Percentiles rank a stretch among this genome's conserved stretches.
These are phyloP conservation scores for Candida nemodendra DNA, from an alignment of 805 yeast genomes.

Conservation along the genomic window DNA sequence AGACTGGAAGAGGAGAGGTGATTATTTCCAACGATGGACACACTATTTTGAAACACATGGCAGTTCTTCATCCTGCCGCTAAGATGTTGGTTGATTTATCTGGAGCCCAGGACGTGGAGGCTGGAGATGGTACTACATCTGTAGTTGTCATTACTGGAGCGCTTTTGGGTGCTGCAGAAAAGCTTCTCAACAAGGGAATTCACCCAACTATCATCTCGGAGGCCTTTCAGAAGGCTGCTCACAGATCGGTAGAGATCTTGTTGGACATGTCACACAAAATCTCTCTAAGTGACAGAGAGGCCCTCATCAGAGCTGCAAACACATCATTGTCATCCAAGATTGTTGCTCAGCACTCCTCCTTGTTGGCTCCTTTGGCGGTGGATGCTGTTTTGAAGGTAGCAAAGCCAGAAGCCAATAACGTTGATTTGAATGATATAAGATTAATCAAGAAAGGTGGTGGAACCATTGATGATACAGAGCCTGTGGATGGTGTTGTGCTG, in stretches of 20 bases:
- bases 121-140: slow-evolving; percentile 99
- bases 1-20: slow-evolving; percentile 88
- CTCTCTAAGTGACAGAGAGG: slow-evolving; percentile 76
- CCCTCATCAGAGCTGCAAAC: slow-evolving; percentile 85
- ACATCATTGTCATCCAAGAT: slow-evolving; percentile 94
- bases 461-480: slow-evolving; percentile 93
- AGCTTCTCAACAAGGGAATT: slow-evolving; percentile 81
- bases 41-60: slow-evolving; percentile 95
- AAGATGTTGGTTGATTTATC: slow-evolving; percentile 94
- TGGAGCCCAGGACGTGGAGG: slow-evolving; percentile 97
- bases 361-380: slow-evolving; percentile 90
- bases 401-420: slow-evolving; percentile 50
- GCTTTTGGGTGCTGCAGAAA: slow-evolving; percentile 90
- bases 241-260: slow-evolving; percentile 75
- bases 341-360: slow-evolving; percentile 85
- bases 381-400: slow-evolving; percentile 82
- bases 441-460: slow-evolving; percentile 94
- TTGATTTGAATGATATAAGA: slow-evolving; percentile 85
- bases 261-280: slow-evolving; percentile 83
- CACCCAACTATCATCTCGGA: slow-evolving; percentile 96
- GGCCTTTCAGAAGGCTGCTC: slow-evolving; percentile 85
- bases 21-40: slow-evolving; percentile 98
- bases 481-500: slow-evolving; percentile 89
- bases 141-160: slow-evolving; percentile 97
- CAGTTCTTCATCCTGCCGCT: slow-evolving; percentile 98